Base-by-base conservation (phyloP, 1,284 basidiomycete species). In the Spongispora temasekensis region DNA sequence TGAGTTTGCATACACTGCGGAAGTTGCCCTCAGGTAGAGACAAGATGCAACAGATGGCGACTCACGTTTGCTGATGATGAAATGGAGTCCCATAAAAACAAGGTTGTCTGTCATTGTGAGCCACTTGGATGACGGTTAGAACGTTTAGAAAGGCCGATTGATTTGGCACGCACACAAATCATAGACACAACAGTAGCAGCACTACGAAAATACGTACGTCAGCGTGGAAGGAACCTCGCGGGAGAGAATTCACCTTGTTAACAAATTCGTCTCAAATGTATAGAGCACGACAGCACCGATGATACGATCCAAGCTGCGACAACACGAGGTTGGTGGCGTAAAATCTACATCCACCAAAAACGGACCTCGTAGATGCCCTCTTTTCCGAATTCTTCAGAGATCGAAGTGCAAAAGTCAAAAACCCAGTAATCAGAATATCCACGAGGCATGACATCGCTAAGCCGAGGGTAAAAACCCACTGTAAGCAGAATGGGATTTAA, bases 401-500 rank as follows among this genome's bases (percentile, higher is more conserved):
- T 37, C 73, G 72, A 3, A 86, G 70, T 28, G 79, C 79, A 64
- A 78, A 77, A 52, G 77, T 82, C 59, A 86, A 68, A 53, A 74
- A 77, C 6, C 69, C 65, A 2, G 83, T 81, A 56, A 86, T 79
- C 32, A 85, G 63, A 31, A 85, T 61, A 60, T 86, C 84, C 12
- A 81, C 72, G 3, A 73, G 71, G 0, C 79, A 77, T 2, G 83
- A 83, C 31, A 84, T 67, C 0, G 78, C 69, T 4, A 85, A 75
- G 3, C 84, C 85, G 4, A 77, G 72, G 0, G 84, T 85, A 60
- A 85, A 83, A 15, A 82, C 73, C 78, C 80, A 82, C 74, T 75
- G 77, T 79, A 34, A 15, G 12, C 40, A 61, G 50, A 32, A 28
- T 17, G n/a, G n/a, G n/a, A n/a, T n/a, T n/a, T n/a, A n/a, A n/a